A percentile compares a stretch with the other conserved stretches of the same genome.
Conservation (phyloP, 257 asterid species). For the Cruciata laevipes region DNA sequence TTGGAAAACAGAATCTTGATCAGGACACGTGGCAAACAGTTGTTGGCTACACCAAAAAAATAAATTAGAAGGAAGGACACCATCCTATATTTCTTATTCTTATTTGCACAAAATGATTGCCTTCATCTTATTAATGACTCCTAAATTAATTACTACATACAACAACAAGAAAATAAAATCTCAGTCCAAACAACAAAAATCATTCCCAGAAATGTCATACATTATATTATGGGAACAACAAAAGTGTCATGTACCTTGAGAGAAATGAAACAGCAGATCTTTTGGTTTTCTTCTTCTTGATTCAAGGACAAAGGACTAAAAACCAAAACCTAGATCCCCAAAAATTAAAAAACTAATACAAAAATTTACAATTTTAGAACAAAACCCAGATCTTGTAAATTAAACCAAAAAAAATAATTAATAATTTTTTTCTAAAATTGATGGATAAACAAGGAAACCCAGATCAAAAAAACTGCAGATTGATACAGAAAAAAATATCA, state of each 20-base stretch:
- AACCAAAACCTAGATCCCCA: constrained; percentile 19
- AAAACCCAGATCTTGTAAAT: constrained; percentile 3
- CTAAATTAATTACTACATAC: background rate
- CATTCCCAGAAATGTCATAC: background rate
- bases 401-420: background rate
- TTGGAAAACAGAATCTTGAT: background rate
- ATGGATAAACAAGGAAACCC: background rate
- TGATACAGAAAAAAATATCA: constrained; percentile 6
- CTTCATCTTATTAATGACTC: background rate
- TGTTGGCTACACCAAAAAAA: background rate
- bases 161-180: background rate
- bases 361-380: background rate
- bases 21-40: constrained; percentile 15
- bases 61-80: background rate
- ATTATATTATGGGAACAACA: background rate
- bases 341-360: background rate
- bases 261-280: constrained; percentile 8
- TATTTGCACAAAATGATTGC: constrained; percentile 5
- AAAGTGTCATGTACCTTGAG: constrained; percentile 10
- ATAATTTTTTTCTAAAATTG: background rate
- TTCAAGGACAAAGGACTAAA: background rate
- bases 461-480: background rate
- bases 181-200: background rate
- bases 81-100: too few relatives aligned
- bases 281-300: background rate